Percentiles rank a stretch among this genome's conserved stretches.
These are phyloP conservation scores for Cymbopogon flexuosus DNA, from an alignment of 202 grass and related monocot species.

Conservation along the genomic window DNA sequence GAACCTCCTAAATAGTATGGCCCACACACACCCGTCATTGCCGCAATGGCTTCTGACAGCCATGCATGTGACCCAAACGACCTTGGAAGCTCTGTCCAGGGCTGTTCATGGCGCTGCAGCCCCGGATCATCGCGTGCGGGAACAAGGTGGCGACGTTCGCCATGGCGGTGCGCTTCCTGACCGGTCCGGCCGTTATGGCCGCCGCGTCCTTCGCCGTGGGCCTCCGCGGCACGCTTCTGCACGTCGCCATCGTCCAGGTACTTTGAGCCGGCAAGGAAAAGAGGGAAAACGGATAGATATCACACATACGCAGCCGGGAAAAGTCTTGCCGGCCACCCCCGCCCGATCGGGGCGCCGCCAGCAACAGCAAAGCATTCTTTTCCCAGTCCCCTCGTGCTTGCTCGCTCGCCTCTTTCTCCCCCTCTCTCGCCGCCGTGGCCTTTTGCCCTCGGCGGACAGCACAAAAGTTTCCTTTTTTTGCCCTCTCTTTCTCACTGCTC, in stretches of 20 bases:
- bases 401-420: too few species aligned
- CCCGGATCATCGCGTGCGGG: slow-evolving; percentile 91
- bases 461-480: not conserved
- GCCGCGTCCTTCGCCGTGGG: slow-evolving; percentile 86
- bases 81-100: slow-evolving; percentile 48
- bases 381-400: slow-evolving; percentile 18
- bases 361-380: not conserved
- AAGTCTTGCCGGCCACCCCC: not conserved
- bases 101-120: slow-evolving; percentile 98
- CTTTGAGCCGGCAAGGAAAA: not conserved
- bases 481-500: not conserved
- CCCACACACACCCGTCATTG: too few species aligned
- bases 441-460: slow-evolving; percentile 7
- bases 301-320: not conserved
- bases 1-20: too few species aligned
- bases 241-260: slow-evolving; percentile 97
- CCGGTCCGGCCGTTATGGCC: slow-evolving; percentile 70
- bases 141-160: slow-evolving; percentile 76
- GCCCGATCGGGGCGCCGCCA: not conserved
- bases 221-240: slow-evolving; percentile 82
- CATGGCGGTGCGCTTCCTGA: slow-evolving; percentile 91
- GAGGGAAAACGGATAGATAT: not conserved
- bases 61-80: too few species aligned
- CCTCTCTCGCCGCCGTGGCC: not conserved
- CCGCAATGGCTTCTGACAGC: too few species aligned